Base-by-base conservation (phyloP, 192 early-diverging fungal species). In the Coemansia sp. region DNA sequence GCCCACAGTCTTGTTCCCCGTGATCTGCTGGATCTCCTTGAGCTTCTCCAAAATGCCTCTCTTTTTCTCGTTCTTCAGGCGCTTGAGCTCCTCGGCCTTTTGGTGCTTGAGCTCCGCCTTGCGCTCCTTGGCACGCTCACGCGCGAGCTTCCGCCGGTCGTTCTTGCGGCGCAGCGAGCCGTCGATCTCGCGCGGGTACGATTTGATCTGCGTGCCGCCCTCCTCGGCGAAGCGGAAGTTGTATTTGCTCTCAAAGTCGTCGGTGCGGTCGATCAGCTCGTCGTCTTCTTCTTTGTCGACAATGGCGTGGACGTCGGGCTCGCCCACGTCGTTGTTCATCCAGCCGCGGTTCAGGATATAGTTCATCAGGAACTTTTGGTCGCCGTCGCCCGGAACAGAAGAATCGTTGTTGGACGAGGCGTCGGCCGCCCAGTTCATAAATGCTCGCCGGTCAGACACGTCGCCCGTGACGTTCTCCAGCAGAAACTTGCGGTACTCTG, bases 151-250 rank as follows among this genome's bases (percentile, higher is more conserved):
- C 19, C 97, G 87, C 27, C 82, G 85, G 27, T 88, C 85, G 58
- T 95, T 90, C 62, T 90, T 88, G 57, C 91, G 85, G 46, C 96
- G 87, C 50, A 96, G 70, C 8, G 90, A 87, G 21, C 86, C 89
- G 56, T 90, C 89, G 19, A 96, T 84, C 25, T 88, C 81, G 69
- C 96, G 91, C 3, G 95, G 67, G 64, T 95, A 88, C 16, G 90
- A 87, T 31, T 84, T 80, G 59, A 98, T 82, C 27, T 87, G 80
- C 5, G 79, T 46, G 14, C 81, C 81, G 28, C 88, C 87, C 63
- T 83, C 85, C 71, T 98, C 95, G 78, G 95, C 93, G 56, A 89
- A 97, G 45, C 96, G 85, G 81, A 96, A 95, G 58, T 98, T 98
- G 73, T 94, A 92, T 62, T 83, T 83, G 46, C 84, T 86, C 77